phyloP scores from a whole-genome alignment of 805 yeast species.

The Lipomyces yamanashiensis region DNA sequence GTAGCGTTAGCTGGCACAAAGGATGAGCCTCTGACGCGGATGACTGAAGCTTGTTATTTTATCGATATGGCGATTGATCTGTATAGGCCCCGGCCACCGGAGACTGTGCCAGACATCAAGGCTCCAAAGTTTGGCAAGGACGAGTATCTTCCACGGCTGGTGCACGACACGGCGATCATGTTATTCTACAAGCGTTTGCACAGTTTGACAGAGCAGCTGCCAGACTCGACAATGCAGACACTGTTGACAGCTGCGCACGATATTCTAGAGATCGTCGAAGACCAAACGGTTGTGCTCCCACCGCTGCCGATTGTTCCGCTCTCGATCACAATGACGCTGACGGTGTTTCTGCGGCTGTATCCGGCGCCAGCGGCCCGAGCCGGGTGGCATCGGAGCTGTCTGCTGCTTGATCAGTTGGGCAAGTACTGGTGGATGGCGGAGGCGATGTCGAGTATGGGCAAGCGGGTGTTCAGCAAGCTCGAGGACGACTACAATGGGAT shows the following conservation, averaged over 20 bases:
- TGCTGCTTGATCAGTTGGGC: conserved; percentile 25
- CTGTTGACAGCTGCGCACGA: conserved; percentile 25
- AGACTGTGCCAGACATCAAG: conserved; percentile 16
- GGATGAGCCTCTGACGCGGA: conserved; percentile 41
- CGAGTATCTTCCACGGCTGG: conserved; percentile 27
- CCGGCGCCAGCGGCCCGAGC: conserved; percentile 36
- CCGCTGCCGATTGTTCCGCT: conserved; percentile 46
- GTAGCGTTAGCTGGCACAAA: conserved; percentile 39
- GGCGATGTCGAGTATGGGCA: conserved; percentile 35
- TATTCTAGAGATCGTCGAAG: conserved; percentile 23
- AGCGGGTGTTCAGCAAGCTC: conserved; percentile 28
- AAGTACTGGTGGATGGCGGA: conserved; percentile 36
- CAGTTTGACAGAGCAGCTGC: conserved; percentile 26
- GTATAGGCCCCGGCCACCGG: conserved; percentile 45
- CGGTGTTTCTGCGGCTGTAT: conserved; percentile 45
- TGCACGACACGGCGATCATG: conserved; percentile 42
- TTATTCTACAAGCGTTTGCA: conserved; percentile 44
- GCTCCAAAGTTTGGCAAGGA: conserved; percentile 14
- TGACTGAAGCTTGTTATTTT: conserved; percentile 39
- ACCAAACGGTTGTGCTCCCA: conserved; percentile 23
- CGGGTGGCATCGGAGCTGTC: conserved; percentile 29
- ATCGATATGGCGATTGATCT: conserved; percentile 48
- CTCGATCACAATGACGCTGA: conserved; percentile 44
- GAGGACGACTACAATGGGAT: conserved; percentile 27
- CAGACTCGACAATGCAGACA: conserved; percentile 26